Conservation (phyloP, 2,329 filamentous ascomycete genomes). For the Diplodia mutila region DNA sequence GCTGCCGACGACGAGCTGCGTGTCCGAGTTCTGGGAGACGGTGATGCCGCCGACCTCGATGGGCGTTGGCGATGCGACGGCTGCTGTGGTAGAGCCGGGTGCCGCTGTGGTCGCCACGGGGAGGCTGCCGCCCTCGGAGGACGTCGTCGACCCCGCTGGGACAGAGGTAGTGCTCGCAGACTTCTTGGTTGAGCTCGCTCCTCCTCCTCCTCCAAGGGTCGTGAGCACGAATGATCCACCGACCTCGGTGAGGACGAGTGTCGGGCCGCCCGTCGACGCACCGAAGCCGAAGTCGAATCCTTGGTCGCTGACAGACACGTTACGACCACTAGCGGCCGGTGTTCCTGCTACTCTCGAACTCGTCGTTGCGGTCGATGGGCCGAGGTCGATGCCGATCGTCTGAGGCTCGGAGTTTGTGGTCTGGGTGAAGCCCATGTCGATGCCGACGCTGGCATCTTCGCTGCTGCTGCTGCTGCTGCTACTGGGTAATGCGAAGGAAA, state of each 20-base stretch:
- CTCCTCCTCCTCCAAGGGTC: neutral
- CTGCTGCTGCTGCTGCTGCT: neutral
- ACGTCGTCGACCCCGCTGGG: too few species aligned
- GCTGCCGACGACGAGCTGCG: neutral
- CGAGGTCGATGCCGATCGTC: constrained; percentile 7
- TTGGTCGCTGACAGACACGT: neutral
- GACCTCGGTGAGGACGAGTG: neutral
- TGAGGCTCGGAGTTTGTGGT: neutral
- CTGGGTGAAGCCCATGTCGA: constrained; percentile 9
- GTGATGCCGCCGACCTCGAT: constrained; percentile 13
- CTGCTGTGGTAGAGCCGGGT: neutral
- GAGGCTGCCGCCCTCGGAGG: too few species aligned
- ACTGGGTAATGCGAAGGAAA: neutral
- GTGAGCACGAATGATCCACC: neutral
- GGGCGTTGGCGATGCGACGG: neutral
- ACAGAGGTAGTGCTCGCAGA: too few species aligned
- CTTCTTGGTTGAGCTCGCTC: neutral
- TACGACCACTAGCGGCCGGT: neutral
- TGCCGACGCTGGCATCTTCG: neutral
- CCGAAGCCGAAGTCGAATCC: constrained; percentile 3
- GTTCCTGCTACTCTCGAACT: neutral
- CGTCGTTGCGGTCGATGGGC: neutral
- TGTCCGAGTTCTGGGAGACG: constrained; percentile 5
- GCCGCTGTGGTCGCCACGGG: neutral
- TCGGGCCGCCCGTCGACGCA: neutral